Conservation (phyloP, 1,139 yeast genomes). For the Geotrichum siamense region DNA sequence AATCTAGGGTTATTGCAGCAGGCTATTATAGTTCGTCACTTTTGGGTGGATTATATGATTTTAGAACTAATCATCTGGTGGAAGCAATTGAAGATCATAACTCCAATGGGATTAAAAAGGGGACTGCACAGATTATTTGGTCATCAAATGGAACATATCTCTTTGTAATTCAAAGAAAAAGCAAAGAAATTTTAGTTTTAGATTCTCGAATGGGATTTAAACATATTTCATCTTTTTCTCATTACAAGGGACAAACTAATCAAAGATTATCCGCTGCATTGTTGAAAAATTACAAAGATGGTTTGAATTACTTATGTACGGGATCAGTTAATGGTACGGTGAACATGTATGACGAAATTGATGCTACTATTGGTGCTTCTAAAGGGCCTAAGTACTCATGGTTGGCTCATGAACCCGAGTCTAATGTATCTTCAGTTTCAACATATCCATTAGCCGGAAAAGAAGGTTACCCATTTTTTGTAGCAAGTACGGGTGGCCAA, state of each 20-base stretch:
- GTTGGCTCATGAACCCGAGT: constrained; percentile 17
- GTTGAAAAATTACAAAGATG: constrained; percentile 19
- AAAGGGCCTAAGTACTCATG: constrained; percentile 13
- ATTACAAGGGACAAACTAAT: constrained; percentile 21
- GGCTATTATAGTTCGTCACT: constrained; percentile 17
- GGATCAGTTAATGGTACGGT: constrained; percentile 26
- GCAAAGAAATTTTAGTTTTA: constrained; percentile 24
- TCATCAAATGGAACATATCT: constrained; percentile 29
- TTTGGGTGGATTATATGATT: constrained; percentile 8
- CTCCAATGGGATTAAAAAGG: constrained; percentile 23
- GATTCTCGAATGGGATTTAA: constrained; percentile 31
- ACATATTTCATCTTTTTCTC: constrained; percentile 19
- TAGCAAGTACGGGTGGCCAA: constrained; percentile 13
- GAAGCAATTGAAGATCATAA: constrained; percentile 14
- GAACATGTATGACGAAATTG: constrained; percentile 29
- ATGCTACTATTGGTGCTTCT: constrained; percentile 23
- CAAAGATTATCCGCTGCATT: constrained; percentile 28
- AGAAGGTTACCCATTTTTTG: neutral
- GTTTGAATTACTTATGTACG: constrained; percentile 27
- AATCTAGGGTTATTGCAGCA: constrained; percentile 14
- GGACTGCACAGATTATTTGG: constrained; percentile 31
- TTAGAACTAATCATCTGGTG: neutral
- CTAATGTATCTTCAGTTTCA: constrained; percentile 20
- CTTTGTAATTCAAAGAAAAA: constrained; percentile 27
- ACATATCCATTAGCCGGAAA: constrained; percentile 23